These are phyloP conservation scores for Myxozyma melibiosi DNA, from an alignment of 805 yeast species.

Conservation along the genomic window DNA sequence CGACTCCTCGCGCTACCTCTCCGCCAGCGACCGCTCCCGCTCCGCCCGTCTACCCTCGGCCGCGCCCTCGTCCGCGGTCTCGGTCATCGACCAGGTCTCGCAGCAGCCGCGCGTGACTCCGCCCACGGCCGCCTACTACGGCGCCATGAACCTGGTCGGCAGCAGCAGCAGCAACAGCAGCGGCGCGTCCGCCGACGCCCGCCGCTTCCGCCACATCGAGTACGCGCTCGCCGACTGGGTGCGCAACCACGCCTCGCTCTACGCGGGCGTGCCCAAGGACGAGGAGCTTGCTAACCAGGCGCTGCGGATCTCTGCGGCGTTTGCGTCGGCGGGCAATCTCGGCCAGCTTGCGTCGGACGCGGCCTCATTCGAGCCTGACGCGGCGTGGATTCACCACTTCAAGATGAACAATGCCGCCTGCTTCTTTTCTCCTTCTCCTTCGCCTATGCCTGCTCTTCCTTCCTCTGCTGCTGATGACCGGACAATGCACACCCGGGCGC, in stretches of 20 bases:
- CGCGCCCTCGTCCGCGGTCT: background rate
- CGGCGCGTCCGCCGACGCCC: no score
- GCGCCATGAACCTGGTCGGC: background rate
- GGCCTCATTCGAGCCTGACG: constrained; percentile 11
- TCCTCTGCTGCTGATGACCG: background rate
- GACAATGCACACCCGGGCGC: constrained; percentile 6
- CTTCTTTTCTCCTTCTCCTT: constrained; percentile 9
- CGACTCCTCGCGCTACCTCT: background rate
- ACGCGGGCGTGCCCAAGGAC: background rate
- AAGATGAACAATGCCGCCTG: constrained; percentile 16
- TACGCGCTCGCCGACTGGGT: constrained; percentile 18
- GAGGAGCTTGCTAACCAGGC: constrained; percentile 6
- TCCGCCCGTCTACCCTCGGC: background rate
- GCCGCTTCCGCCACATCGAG: background rate
- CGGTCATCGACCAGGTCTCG: background rate
- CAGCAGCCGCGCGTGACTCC: background rate
- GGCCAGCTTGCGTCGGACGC: background rate
- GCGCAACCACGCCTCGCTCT: background rate
- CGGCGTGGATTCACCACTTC: constrained; percentile 23
- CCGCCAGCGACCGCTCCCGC: background rate
- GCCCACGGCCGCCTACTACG: background rate
- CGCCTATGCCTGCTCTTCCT: background rate
- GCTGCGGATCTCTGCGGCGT: background rate
- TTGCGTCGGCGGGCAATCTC: background rate
- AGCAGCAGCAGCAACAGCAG: no score